Conservation (phyloP, 2,329 filamentous ascomycete genomes). For the Hypoxylon sp. region DNA sequence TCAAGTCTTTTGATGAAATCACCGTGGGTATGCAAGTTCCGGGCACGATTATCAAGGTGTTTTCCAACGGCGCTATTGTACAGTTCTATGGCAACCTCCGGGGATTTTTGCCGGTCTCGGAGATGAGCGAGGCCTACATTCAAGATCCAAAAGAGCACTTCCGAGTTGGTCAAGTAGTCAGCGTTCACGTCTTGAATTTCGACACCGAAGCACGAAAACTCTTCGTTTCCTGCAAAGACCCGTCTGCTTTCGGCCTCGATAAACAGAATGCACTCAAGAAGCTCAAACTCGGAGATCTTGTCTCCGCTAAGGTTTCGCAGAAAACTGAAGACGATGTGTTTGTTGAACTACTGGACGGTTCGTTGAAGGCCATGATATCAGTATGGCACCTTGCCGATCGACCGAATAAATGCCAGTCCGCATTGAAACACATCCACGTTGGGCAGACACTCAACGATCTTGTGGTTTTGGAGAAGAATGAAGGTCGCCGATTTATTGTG, state of each 20-base stretch:
- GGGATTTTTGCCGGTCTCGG: conserved; percentile 90
- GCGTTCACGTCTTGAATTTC: conserved; percentile 86
- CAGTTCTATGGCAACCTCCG: conserved; percentile 89
- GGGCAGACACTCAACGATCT: conserved; percentile 86
- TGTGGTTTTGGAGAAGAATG: conserved; percentile 88
- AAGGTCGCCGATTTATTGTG: conserved; percentile 79
- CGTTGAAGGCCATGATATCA: conserved; percentile 82
- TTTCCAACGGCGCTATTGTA: conserved; percentile 84
- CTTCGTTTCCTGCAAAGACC: conserved; percentile 93
- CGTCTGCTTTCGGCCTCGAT: conserved; percentile 78
- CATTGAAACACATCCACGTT: conserved; percentile 84
- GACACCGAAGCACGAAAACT: conserved; percentile 78
- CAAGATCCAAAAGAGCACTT: conserved; percentile 91
- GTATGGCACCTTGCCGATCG: conserved; percentile 88
- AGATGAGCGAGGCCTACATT: conserved; percentile 99
- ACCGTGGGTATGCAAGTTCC: conserved; percentile 81
- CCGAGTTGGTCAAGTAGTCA: conserved; percentile 89
- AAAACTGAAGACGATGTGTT: conserved; percentile 82
- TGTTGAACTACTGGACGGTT: conserved; percentile 79
- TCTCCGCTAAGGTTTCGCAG: conserved; percentile 84
- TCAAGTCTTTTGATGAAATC: conserved; percentile 82
- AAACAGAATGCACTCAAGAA: conserved; percentile 82
- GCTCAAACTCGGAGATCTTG: conserved; percentile 78
- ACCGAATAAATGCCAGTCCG: conserved; percentile 77
- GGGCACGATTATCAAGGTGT: conserved; percentile 87